These are phyloP conservation scores for Chloris gayana DNA, from an alignment of 176 grass and related monocot species.

Conservation along the genomic window DNA sequence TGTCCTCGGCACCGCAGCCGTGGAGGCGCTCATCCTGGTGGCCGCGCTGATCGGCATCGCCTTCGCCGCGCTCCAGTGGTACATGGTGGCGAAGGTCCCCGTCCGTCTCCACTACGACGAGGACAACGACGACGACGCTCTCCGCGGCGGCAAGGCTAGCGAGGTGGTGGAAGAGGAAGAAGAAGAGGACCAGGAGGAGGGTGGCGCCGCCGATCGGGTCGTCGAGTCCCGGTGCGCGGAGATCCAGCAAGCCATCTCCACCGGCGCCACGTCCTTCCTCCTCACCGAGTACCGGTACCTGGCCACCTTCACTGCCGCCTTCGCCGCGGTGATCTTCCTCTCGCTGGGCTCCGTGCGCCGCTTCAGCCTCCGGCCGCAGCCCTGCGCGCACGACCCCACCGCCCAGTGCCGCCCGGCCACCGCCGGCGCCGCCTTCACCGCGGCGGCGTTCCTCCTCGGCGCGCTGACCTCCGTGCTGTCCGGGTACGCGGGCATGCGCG, in stretches of 20 bases:
- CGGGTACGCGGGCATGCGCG: conserved; percentile 67
- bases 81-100: conserved; percentile 51
- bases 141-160: background rate
- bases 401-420: conserved; percentile 51
- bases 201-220: background rate
- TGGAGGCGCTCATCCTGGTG: conserved; percentile 48
- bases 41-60: conserved; percentile 59
- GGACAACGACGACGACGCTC: background rate
- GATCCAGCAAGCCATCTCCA: conserved; percentile 74
- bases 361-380: conserved; percentile 40
- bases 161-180: background rate
- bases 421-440: conserved; percentile 67
- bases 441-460: conserved; percentile 62
- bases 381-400: conserved; percentile 39
- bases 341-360: conserved; percentile 57
- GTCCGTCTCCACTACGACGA: conserved; percentile 5
- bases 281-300: conserved; percentile 70
- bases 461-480: conserved; percentile 62
- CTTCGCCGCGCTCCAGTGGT: conserved; percentile 69
- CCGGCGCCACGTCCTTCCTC: conserved; percentile 70
- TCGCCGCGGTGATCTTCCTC: conserved; percentile 61
- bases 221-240: conserved; percentile 58
- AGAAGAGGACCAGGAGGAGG: conserved; percentile 40
- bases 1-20: conserved; percentile 39
- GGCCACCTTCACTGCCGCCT: conserved; percentile 47